Evolutionary conservation across 2,329 filamentous ascomycete genomes (phyloP), one percentile per base, ranked within the genome.

Genomic region (Knoxdaviesia capensis): DNA sequence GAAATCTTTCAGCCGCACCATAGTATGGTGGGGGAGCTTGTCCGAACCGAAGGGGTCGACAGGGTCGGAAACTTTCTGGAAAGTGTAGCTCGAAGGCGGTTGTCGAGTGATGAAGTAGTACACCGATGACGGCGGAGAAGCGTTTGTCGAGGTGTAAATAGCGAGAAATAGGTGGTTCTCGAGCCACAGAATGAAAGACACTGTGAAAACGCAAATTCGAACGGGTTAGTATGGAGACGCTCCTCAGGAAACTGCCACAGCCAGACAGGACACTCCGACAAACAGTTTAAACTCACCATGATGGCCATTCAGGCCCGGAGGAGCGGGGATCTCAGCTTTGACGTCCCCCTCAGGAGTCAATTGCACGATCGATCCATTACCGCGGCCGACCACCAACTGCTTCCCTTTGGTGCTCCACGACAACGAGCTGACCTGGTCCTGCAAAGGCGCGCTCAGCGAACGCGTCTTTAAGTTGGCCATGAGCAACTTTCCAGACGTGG

Each of bases 341-440:
- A 72, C 67, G 36, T 70, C 70, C 39, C 88, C 88, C 50, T 84
- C 74, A 0, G 81, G 83, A 6, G 82, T 85, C 71, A 96, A 79
- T 56, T 94, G 87, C 43, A 72, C 71, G 41, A 80, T 77, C 8
- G 76, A 77, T 44, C 90, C 90, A 58, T 94, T 75, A 6, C 68
- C 76, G 50, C 90, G 65, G 10, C 92, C 90, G 49, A 84, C 87
- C 38, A 93, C 78, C 37, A 98, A 65, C 55, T 96, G 88, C 56
- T 94, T 98, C 39, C 90, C 90, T 55, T 79, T 84, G 46, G 75
- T 80, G 57, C 90, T 98, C 90, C 92, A 98, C 43, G 82, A 79
- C 5, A 84, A 71, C 52, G 81, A 90, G 54, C 78, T 86, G 31
- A 93, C 87, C 39, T 80, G 77, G 31, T 71, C 65, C 52, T 78